Evolutionary conservation across 2,329 filamentous ascomycete species (phyloP).

Genomic region (Xylariomycetidae sp.): DNA sequence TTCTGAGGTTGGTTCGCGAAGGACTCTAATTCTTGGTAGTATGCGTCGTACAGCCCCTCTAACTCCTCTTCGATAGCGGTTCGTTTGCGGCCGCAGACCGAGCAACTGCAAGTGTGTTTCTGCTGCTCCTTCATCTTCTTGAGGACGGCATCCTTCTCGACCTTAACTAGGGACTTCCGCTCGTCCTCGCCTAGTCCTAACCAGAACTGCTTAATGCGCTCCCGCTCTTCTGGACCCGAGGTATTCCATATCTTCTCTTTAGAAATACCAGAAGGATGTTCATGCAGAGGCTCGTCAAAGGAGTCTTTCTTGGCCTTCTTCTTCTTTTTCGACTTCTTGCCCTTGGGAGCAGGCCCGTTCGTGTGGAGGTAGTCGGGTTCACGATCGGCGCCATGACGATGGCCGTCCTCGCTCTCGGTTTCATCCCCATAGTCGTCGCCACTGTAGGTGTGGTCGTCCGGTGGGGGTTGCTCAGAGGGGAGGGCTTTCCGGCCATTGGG

Average conservation of each 20-base stretch:
- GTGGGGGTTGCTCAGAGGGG: no score
- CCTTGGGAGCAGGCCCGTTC: slow-evolving; percentile 34
- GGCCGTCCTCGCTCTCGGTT: slow-evolving; percentile 52
- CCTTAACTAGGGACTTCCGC: slow-evolving; percentile 90
- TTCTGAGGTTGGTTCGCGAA: slow-evolving; percentile 75
- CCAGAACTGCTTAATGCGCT: slow-evolving; percentile 98
- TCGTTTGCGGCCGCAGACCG: slow-evolving; percentile 91
- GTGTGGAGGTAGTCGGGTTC: slow-evolving; percentile 34
- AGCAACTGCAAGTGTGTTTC: slow-evolving; percentile 97
- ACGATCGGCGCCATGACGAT: slow-evolving; percentile 34
- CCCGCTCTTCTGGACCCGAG: slow-evolving; percentile 85
- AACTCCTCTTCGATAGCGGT: slow-evolving; percentile 97
- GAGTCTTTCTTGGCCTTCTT: slow-evolving; percentile 49
- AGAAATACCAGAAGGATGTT: slow-evolving; percentile 40
- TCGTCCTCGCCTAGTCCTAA: slow-evolving; percentile 89
- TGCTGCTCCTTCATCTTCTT: slow-evolving; percentile 99
- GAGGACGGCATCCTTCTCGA: slow-evolving; percentile 95
- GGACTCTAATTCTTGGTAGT: slow-evolving; percentile 96
- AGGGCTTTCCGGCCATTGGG: slow-evolving; percentile 4
- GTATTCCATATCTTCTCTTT: slow-evolving; percentile 97
- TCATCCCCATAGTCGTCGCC: slow-evolving; percentile 45
- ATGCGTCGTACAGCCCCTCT: slow-evolving; percentile 95
- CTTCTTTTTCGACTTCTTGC: slow-evolving; percentile 63
- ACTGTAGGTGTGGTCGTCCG: slow-evolving; percentile 32
- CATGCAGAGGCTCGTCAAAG: slow-evolving; percentile 14